Conservation (phyloP, 2,329 filamentous ascomycete genomes). For the Graphiopsis chlorocephala region DNA sequence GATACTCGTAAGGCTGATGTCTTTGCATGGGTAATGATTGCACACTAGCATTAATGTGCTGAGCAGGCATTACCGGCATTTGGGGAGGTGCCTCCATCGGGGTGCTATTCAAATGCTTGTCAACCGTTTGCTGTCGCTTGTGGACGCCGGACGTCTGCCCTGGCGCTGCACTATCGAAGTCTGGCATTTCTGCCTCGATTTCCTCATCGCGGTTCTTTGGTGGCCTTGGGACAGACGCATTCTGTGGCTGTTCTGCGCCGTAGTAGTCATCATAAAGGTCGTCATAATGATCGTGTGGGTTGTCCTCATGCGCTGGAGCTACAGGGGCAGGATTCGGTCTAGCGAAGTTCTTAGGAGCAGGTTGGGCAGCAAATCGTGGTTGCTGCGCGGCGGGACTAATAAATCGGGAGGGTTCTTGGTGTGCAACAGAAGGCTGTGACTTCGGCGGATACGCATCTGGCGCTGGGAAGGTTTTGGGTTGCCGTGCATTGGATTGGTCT, state of each 20-base stretch:
- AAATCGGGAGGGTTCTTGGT: background rate
- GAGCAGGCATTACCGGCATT: constrained; percentile 14
- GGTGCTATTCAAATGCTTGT: constrained; percentile 30
- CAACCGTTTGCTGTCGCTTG: constrained; percentile 30
- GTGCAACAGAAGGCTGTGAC: background rate
- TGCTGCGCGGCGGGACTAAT: background rate
- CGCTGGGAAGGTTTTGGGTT: background rate
- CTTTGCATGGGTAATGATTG: constrained; percentile 17
- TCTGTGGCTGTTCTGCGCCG: constrained; percentile 21
- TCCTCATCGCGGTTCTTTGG: constrained; percentile 38
- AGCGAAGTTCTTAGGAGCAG: background rate
- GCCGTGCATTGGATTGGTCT: background rate
- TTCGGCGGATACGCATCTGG: background rate
- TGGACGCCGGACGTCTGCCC: constrained; percentile 29
- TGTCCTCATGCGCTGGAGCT: constrained; percentile 32
- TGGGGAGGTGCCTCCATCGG: constrained; percentile 25
- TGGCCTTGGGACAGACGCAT: constrained; percentile 21
- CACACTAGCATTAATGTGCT: constrained; percentile 12
- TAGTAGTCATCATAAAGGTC: constrained; percentile 52
- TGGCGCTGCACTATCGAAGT: constrained; percentile 53
- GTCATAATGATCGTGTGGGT: constrained; percentile 52
- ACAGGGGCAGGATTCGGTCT: background rate
- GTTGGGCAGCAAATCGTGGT: background rate
- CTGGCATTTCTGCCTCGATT: constrained; percentile 59
- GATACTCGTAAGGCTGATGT: constrained; percentile 2